phyloP scores from a whole-genome alignment of 2,329 filamentous ascomycete species.

The Penicillium sp. region DNA sequence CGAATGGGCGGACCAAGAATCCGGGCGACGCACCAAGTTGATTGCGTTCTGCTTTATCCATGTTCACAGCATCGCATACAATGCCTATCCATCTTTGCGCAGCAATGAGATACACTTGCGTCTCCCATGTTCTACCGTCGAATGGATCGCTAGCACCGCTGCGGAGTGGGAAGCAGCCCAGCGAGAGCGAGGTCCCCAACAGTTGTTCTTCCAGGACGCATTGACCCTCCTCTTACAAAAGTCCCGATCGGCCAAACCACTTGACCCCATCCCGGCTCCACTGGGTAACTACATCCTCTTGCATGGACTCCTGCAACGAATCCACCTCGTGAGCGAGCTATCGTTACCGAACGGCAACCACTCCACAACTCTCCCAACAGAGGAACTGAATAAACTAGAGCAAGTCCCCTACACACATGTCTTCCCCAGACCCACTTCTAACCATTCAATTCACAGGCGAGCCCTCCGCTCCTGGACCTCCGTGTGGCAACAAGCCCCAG shows the following conservation, averaged over 20 bases:
- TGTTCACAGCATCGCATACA: constrained; percentile 41
- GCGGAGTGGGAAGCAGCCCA: constrained; percentile 34
- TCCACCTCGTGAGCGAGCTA: constrained; percentile 43
- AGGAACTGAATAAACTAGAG: constrained; percentile 37
- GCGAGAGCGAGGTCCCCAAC: constrained; percentile 27
- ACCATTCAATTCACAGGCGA: constrained; percentile 18
- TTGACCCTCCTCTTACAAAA: constrained; percentile 33
- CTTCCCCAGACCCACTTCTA: background rate
- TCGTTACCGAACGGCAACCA: constrained; percentile 33
- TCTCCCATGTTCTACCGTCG: constrained; percentile 38
- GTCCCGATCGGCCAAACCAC: constrained; percentile 25
- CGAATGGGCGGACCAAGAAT: constrained; percentile 39
- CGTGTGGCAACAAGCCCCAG: constrained; percentile 37
- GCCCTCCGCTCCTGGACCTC: constrained; percentile 38
- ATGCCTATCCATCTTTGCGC: constrained; percentile 38
- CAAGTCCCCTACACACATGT: constrained; percentile 9
- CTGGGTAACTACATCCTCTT: constrained; percentile 70
- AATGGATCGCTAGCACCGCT: constrained; percentile 35
- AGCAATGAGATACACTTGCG: constrained; percentile 39
- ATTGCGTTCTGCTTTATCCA: constrained; percentile 41
- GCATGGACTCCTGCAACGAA: constrained; percentile 69
- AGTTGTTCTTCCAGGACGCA: constrained; percentile 37
- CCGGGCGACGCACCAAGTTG: constrained; percentile 36
- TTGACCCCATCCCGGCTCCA: constrained; percentile 43
- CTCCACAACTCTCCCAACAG: constrained; percentile 31